Evolutionary conservation across 805 yeast genomes (phyloP).

Genomic region (Wickerhamiella domercqiae): DNA sequence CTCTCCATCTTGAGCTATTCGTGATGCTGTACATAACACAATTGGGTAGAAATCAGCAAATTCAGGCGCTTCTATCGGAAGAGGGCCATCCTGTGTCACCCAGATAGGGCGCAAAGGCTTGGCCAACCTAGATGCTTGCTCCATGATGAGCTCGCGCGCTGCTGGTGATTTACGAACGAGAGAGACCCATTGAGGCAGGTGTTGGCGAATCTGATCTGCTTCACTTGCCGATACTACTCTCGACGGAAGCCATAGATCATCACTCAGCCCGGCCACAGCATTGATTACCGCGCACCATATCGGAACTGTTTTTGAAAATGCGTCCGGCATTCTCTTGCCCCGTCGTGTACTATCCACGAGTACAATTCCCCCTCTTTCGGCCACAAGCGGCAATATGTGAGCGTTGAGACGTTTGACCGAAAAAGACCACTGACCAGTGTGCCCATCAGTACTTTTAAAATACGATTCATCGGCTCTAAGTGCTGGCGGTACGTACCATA

Average conservation of each 20-base stretch:
- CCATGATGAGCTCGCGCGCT: constrained; percentile 28
- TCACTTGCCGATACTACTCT: constrained; percentile 45
- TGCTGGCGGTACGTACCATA: constrained; percentile 57
- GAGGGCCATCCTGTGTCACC: constrained; percentile 41
- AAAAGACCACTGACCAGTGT: constrained; percentile 65
- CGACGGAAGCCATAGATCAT: constrained; percentile 33
- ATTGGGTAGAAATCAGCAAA: constrained; percentile 29
- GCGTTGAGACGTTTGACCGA: constrained; percentile 58
- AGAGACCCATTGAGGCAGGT: constrained; percentile 37
- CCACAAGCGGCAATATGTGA: constrained; percentile 43
- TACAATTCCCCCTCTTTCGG: constrained; percentile 29
- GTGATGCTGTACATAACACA: constrained; percentile 47
- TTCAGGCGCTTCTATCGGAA: constrained; percentile 24
- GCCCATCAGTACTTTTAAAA: constrained; percentile 89
- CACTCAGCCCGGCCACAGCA: constrained; percentile 30
- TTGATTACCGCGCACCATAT: constrained; percentile 82
- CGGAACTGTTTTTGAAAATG: constrained; percentile 73
- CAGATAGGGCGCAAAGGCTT: constrained; percentile 53
- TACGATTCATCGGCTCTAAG: constrained; percentile 37
- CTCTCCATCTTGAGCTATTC: constrained; percentile 43
- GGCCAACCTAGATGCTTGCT: constrained; percentile 22
- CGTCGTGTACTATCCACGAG: constrained; percentile 75
- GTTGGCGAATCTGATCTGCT: constrained; percentile 31
- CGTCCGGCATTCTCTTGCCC: constrained; percentile 77
- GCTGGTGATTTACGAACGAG: too few relatives aligned